A percentile compares a stretch with the other conserved stretches of the same genome.
Conservation (phyloP, 805 yeast genomes). For the Pichia rugopelliculosa region DNA sequence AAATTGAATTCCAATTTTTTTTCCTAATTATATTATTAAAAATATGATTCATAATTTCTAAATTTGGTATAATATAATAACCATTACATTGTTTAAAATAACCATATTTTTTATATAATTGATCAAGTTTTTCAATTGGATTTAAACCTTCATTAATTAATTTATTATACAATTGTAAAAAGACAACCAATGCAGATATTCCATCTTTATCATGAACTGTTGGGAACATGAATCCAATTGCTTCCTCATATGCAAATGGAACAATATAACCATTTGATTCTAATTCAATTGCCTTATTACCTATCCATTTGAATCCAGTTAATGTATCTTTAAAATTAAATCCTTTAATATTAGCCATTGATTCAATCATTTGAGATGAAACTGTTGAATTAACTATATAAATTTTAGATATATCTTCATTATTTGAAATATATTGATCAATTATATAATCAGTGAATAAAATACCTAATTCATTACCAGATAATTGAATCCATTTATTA, state of each 20-base stretch:
- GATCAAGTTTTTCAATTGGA: constrained; percentile 44
- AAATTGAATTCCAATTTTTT: background rate
- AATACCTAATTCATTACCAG: constrained; percentile 88
- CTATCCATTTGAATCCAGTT: constrained; percentile 98
- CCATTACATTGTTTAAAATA: constrained; percentile 82
- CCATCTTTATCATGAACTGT: constrained; percentile 92
- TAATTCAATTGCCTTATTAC: constrained; percentile 73
- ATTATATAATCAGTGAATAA: constrained; percentile 66
- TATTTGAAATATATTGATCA: constrained; percentile 14
- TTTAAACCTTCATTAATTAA: constrained; percentile 38
- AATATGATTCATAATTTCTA: constrained; percentile 42
- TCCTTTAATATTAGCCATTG: constrained; percentile 57
- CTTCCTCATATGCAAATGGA: constrained; percentile 93
- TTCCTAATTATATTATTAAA: constrained; percentile 41
- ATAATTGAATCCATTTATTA: constrained; percentile 64
- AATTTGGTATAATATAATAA: constrained; percentile 61
- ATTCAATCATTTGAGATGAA: constrained; percentile 70
- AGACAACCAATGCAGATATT: constrained; percentile 67
- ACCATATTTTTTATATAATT: constrained; percentile 63
- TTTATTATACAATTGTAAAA: constrained; percentile 56
- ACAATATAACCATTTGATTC: constrained; percentile 58
- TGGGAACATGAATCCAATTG: constrained; percentile 88
- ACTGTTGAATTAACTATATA: constrained; percentile 84
- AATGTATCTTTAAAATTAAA: constrained; percentile 72
- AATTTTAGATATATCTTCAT: constrained; percentile 23